Base-by-base conservation (phyloP, 352 stramenopile species). In the Pythium phragmitis region DNA sequence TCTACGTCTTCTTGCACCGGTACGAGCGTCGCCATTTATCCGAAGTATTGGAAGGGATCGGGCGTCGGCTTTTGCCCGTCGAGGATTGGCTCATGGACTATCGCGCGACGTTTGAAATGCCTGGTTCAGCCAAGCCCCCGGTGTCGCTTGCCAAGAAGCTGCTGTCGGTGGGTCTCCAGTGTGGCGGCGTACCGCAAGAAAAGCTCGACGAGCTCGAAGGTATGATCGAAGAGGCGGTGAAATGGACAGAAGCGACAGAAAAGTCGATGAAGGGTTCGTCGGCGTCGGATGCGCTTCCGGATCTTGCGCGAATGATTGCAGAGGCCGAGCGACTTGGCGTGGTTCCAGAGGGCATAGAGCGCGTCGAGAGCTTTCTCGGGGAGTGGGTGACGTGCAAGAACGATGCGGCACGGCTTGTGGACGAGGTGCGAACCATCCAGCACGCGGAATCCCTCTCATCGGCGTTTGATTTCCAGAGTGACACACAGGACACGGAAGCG, bases 1-100 rank as follows among this genome's bases (percentile, higher is more conserved):
- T 87, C 34, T 91, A 90, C 41, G 58, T 87, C 26, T 90, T 82
- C 45, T 26, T 92, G 57, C 80, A 81, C 33, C 84, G 84, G 3
- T 84, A 81, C 42, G 73, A 87, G 19, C 53, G 53, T 28, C 51
- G 56, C 7, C 73, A 83, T 41, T 57, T 92, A 30, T 60, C 73
- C 60, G 58, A 65, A 1, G 51, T 89, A 16, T 13, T 88, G 4
- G 26, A 57, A 7, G 70, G 60, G 3, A 72, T 91, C 36, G 49
- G 45, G 7, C 59, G 23, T 11, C 77, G 79, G 0, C 49, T 91
- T 7, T 28, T 73, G 13, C 48, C 63, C 17, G 75, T 85, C 3
- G 63, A 70, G 26, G 69, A 73, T 26, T 91, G 82, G 82, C 69
- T 75, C 17, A 57, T 41, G 3, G 71, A 76, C 21, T 82, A 68